Evolutionary conservation across 164 flowering plant species (phyloP).

Genomic region (Dillenia suffruticosa): DNA sequence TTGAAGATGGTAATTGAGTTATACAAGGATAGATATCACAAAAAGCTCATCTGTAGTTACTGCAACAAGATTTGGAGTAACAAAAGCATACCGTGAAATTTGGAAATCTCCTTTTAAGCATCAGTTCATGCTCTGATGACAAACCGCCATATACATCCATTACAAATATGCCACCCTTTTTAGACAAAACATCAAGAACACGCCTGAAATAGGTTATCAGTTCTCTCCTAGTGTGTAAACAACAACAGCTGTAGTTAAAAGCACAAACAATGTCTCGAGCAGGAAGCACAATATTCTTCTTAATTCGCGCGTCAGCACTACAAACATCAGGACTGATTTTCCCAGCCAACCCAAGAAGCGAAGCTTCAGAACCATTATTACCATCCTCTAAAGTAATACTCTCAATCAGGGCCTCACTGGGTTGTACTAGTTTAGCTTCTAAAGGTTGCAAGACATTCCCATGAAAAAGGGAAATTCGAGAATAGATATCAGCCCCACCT

Average conservation of each 20-base stretch:
- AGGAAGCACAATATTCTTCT: slow-evolving; percentile 35
- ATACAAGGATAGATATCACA: no score
- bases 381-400: slow-evolving; percentile 28
- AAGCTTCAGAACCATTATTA: slow-evolving; percentile 16
- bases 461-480: slow-evolving; percentile 78
- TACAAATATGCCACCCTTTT: slow-evolving; percentile 83
- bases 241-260: slow-evolving; percentile 96
- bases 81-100: slow-evolving; percentile 67
- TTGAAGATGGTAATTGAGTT: not conserved
- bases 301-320: slow-evolving; percentile 16
- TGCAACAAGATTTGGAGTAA: not conserved
- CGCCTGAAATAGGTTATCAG: slow-evolving; percentile 80
- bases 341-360: slow-evolving; percentile 13
- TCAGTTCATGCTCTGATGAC: slow-evolving; percentile 70
- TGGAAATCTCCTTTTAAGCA: slow-evolving; percentile 74
- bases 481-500: slow-evolving; percentile 62
- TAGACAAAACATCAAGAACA: slow-evolving; percentile 56
- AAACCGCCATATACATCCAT: slow-evolving; percentile 97
- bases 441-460: slow-evolving; percentile 87
- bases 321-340: slow-evolving; percentile 5
- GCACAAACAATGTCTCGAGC: slow-evolving; percentile 89
- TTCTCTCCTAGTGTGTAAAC: slow-evolving; percentile 73
- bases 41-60: no score
- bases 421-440: slow-evolving; percentile 48
- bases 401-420: slow-evolving; percentile 23